Conservation (phyloP, 176 grass and related monocot genomes). For the Juncus inflexus region DNA sequence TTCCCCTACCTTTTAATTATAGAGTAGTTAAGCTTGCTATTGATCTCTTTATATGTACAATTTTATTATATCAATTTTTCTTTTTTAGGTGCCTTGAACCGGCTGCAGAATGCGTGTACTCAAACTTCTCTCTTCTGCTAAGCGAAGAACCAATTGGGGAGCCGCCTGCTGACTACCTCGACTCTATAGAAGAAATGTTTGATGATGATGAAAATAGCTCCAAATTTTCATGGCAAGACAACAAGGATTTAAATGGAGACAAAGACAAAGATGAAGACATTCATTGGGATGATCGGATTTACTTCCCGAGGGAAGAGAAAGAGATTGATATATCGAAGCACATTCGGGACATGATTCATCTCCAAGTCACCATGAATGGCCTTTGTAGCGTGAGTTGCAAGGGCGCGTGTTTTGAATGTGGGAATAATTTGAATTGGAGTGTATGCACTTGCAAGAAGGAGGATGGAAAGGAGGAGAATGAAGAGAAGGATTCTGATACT, state of each 20-base stretch:
- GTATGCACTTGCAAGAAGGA: conserved; percentile 40
- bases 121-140: conserved; percentile 65
- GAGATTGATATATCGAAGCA: conserved; percentile 86
- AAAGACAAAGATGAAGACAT: conserved; percentile 38
- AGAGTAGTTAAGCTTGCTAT: background rate
- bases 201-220: conserved; percentile 27
- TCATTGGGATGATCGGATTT: conserved; percentile 68
- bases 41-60: background rate
- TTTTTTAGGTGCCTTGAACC: conserved; percentile 56
- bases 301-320: conserved; percentile 53
- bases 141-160: conserved; percentile 61
- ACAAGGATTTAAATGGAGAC: conserved; percentile 9
- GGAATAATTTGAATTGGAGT: conserved; percentile 52
- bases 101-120: conserved; percentile 54
- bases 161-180: conserved; percentile 44
- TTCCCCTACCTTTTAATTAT: background rate
- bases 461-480: background rate
- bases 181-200: conserved; percentile 25
- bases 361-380: conserved; percentile 57
- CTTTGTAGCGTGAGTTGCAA: conserved; percentile 64
- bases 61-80: background rate
- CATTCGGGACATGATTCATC: conserved; percentile 63
- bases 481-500: background rate
- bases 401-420: conserved; percentile 55
- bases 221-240: conserved; percentile 11